Conservation (phyloP, 2,329 filamentous ascomycete species). For the Colletotrichum sp. region DNA sequence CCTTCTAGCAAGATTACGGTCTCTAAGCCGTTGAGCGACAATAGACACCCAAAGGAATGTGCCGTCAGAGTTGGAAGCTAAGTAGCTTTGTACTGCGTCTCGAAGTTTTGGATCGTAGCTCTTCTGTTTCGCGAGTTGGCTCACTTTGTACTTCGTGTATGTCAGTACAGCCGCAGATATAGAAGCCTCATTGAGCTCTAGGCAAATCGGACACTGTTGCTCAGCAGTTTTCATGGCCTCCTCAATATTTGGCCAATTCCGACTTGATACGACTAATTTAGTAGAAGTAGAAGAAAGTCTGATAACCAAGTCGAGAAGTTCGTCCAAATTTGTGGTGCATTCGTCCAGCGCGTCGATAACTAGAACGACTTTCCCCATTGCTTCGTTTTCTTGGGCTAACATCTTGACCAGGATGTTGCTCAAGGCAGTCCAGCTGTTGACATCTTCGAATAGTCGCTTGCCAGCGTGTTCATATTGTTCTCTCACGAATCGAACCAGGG, state of each 20-base stretch:
- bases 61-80: slow-evolving; percentile 35
- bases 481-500: neutral
- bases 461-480: slow-evolving; percentile 25
- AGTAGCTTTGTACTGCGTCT: slow-evolving; percentile 13
- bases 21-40: slow-evolving; percentile 19
- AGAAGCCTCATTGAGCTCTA: slow-evolving; percentile 40
- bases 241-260: slow-evolving; percentile 43
- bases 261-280: slow-evolving; percentile 52
- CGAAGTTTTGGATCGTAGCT: too few species aligned
- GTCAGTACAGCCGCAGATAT: slow-evolving; percentile 36
- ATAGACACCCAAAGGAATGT: slow-evolving; percentile 45
- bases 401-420: slow-evolving; percentile 43
- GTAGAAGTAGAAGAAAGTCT: slow-evolving; percentile 19
- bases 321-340: neutral
- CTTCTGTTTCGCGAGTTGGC: slow-evolving; percentile 23
- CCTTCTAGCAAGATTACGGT: neutral
- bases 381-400: slow-evolving; percentile 36
- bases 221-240: slow-evolving; percentile 26
- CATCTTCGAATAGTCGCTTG: slow-evolving; percentile 41
- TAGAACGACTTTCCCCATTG: slow-evolving; percentile 28
- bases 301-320: slow-evolving; percentile 40
- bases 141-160: slow-evolving; percentile 39
- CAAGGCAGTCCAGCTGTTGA: slow-evolving; percentile 34
- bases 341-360: slow-evolving; percentile 34
- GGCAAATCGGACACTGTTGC: slow-evolving; percentile 29